phyloP scores from a whole-genome alignment of 225 moss, liverwort and hornwort genomes.

The Takakia lepidozioides region DNA sequence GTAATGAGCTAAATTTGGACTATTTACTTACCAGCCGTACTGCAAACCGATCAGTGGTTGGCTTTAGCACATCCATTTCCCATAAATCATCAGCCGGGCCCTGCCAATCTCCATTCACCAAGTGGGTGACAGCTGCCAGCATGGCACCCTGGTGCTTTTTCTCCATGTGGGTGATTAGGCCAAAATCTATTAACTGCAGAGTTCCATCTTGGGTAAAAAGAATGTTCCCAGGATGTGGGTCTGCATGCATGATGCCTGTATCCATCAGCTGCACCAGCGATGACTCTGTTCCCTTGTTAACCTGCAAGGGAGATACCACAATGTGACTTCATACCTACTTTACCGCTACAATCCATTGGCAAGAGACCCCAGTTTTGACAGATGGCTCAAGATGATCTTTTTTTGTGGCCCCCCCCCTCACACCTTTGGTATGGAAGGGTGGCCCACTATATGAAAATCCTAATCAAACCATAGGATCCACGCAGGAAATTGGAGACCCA shows the following conservation, averaged over 20 bases:
- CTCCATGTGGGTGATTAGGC: slow-evolving; percentile 60
- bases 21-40: slow-evolving; percentile 79
- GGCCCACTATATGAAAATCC: too few species aligned
- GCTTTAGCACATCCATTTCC: slow-evolving; percentile 90
- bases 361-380: too few species aligned
- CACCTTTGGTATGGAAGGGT: too few species aligned
- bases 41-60: slow-evolving; percentile 86
- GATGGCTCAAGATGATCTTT: too few species aligned
- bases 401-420: too few species aligned
- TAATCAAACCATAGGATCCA: too few species aligned
- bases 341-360: not conserved
- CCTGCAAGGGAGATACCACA: slow-evolving; percentile 35
- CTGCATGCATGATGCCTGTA: slow-evolving; percentile 95
- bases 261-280: slow-evolving; percentile 86
- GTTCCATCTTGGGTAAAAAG: slow-evolving; percentile 59
- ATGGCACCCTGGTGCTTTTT: slow-evolving; percentile 79
- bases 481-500: too few species aligned
- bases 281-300: slow-evolving; percentile 82
- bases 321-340: not conserved
- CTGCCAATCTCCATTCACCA: slow-evolving; percentile 98
- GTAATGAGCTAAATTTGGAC: too few species aligned
- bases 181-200: slow-evolving; percentile 86
- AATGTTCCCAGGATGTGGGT: slow-evolving; percentile 95
- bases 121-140: slow-evolving; percentile 90
- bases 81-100: slow-evolving; percentile 79